Base-by-base conservation (phyloP, 768 basidiomycete species). In the Boletus pseudopeckii region DNA sequence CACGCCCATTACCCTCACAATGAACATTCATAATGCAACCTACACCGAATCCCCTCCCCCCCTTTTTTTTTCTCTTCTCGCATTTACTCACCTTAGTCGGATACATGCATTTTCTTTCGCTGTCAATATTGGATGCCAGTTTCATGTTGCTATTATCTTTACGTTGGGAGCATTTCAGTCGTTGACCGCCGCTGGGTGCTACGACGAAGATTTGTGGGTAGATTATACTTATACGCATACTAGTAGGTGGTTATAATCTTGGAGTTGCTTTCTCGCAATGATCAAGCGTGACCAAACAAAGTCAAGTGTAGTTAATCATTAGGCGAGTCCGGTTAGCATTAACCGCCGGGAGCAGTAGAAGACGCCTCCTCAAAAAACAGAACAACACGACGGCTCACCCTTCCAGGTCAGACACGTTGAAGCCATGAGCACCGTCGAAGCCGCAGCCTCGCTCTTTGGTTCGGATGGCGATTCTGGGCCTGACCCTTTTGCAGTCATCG, bases 401-500 rank as follows among this genome's bases (percentile, higher is more conserved):
- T 55, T 43, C 43, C 50, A 58, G 47, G 36, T 43, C 45, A 42
- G 50, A 64, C 69, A 72, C 69, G 69, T 60, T 72, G 67, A 58
- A 69, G 62, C 64, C 64, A 86, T 87, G 85, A 80, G 75, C 67
- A 75, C 77, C 60, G 82, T 86, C 52, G 88, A 90, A 75, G 84
- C 87, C 60, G 90, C 90, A 34, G 86, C 89, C 48, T 84, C 87
- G 53, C 85, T 92, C 43, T 92, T 92, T 75, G 87, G 83, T 56
- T 72, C 80, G 48, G 80, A 81, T 32, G 60, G 58, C 36, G 86
- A 89, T 64, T 64, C 81, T 47, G 73, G 73, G 17, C 74, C 79
- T 32, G 86, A 88, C 72, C 80, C 81, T 48, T 88, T 88, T 73
- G 80, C 85, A 56, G 72, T 77, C 50, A 76, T 85, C 56, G 84